Percentiles rank a stretch among this genome's conserved stretches.
Evolutionary conservation across 2,329 filamentous ascomycete species (phyloP).

Genomic region (Talaromyces rugulosus): DNA sequence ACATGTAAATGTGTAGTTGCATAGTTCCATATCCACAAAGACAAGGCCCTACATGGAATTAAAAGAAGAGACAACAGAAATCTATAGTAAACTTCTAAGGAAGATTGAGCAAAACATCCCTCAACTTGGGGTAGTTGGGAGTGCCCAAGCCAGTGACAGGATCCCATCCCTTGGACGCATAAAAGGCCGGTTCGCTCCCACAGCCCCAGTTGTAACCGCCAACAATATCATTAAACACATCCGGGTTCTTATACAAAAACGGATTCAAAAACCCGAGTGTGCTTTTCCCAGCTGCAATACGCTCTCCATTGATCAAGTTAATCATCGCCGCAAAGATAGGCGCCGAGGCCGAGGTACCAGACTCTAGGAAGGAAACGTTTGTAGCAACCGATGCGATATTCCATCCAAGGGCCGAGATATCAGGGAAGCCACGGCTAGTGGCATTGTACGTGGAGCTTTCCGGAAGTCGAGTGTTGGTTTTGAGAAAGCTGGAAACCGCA

Average conservation of each 20-base stretch:
- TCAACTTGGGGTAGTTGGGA: constrained; percentile 11
- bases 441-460: constrained; percentile 38
- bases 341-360: constrained; percentile 43
- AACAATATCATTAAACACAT: neutral
- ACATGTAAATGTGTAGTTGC: neutral
- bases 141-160: constrained; percentile 28
- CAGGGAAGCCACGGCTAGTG: constrained; percentile 57
- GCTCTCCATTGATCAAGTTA: constrained; percentile 59
- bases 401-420: constrained; percentile 51
- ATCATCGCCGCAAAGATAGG: constrained; percentile 59
- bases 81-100: neutral
- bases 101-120: neutral
- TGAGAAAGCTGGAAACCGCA: constrained; percentile 37
- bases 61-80: no score
- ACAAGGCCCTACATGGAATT: no score
- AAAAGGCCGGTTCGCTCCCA: neutral
- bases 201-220: neutral
- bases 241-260: constrained; percentile 47
- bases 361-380: neutral
- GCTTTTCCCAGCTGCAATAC: constrained; percentile 47
- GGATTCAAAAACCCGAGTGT: constrained; percentile 58
- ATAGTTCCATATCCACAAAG: neutral
- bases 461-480: constrained; percentile 30
- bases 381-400: neutral
- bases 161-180: constrained; percentile 23